Evolutionary conservation across 2,329 filamentous ascomycete species (phyloP).

Genomic region (Myriosclerotinia scirpicola): DNA sequence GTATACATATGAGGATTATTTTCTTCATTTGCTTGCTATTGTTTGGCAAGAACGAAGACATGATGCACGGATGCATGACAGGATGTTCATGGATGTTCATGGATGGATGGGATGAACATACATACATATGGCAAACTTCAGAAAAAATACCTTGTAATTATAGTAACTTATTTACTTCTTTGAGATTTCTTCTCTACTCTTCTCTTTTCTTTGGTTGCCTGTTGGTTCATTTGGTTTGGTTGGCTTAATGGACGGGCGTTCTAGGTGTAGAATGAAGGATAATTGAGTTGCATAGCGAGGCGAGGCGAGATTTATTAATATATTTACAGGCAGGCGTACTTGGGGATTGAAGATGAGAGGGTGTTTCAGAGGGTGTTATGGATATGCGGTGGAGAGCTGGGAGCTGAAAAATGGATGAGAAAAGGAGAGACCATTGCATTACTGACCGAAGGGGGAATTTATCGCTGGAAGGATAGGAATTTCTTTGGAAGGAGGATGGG

Average conservation of each 20-base stretch:
- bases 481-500: no score
- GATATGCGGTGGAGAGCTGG: background rate
- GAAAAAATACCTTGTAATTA: slow-evolving; percentile 10
- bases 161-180: background rate
- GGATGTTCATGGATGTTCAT: slow-evolving; percentile 4
- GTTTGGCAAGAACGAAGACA: background rate
- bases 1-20: slow-evolving; percentile 9
- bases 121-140: background rate
- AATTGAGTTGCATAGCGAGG: background rate
- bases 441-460: no score
- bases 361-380: background rate
- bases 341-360: background rate
- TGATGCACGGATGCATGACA: background rate
- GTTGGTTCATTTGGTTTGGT: background rate
- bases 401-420: background rate
- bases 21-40: slow-evolving; percentile 6
- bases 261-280: background rate
- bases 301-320: background rate
- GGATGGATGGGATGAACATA: slow-evolving; percentile 6
- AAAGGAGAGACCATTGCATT: no score
- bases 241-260: background rate
- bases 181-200: background rate
- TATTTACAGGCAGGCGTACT: background rate
- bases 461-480: no score
- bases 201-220: background rate